Conservation (phyloP, 768 basidiomycete species). For the Lactarius hatsudake region DNA sequence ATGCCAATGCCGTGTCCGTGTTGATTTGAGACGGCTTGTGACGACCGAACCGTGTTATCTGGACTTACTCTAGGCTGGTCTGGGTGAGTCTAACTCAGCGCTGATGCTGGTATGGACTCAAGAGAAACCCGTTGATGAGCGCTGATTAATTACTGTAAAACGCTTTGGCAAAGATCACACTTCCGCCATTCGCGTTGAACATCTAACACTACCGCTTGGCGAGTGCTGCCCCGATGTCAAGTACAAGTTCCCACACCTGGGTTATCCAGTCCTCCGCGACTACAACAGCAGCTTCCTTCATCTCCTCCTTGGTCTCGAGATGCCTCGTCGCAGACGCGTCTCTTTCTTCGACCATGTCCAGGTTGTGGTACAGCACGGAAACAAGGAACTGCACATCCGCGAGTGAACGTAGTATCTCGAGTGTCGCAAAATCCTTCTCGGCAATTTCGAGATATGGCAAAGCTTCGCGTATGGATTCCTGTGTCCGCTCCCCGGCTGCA, state of each 20-base stretch:
- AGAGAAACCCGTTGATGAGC: no score
- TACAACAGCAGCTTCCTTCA: slow-evolving; percentile 42
- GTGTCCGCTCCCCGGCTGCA: slow-evolving; percentile 43
- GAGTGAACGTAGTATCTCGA: slow-evolving; percentile 58
- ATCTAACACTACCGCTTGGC: slow-evolving; percentile 34
- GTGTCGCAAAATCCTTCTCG: slow-evolving; percentile 57
- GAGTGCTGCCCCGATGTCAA: slow-evolving; percentile 55
- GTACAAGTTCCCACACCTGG: slow-evolving; percentile 56
- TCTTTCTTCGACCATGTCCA: slow-evolving; percentile 53
- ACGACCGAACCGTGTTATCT: no score
- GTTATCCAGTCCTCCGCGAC: slow-evolving; percentile 52
- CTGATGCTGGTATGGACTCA: no score
- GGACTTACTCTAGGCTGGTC: no score
- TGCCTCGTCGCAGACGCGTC: slow-evolving; percentile 54
- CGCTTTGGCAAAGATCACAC: neutral
- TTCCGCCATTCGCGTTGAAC: neutral
- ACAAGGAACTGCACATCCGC: slow-evolving; percentile 72
- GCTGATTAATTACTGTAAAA: no score
- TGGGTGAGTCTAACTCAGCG: no score
- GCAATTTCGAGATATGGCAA: slow-evolving; percentile 59
- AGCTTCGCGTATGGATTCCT: slow-evolving; percentile 50
- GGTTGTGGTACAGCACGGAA: slow-evolving; percentile 69
- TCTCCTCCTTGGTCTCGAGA: slow-evolving; percentile 42
- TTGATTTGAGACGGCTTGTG: no score
- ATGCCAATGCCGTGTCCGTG: no score